phyloP scores from a whole-genome alignment of 176 grass and related monocot genomes.

The Eleusine indica region DNA sequence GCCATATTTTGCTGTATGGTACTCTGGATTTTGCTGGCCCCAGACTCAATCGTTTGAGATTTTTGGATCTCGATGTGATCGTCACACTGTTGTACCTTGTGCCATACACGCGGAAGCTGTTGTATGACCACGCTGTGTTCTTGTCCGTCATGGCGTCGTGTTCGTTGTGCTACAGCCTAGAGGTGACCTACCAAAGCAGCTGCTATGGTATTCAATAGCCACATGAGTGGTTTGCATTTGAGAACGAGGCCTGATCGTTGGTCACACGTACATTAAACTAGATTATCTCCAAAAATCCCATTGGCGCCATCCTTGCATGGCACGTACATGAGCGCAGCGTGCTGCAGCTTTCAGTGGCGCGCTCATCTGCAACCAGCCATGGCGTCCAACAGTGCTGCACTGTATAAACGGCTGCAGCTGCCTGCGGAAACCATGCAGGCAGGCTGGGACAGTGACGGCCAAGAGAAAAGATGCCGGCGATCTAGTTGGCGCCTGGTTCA shows the following conservation, averaged over 20 bases:
- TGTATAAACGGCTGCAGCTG: not conserved
- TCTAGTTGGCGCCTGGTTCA: not conserved
- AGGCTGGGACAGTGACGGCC: slow-evolving; percentile 9
- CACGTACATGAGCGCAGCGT: not conserved
- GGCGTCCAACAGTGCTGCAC: slow-evolving; percentile 13
- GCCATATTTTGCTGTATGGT: not conserved
- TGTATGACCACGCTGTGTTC: slow-evolving; percentile 31
- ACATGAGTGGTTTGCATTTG: slow-evolving; percentile 34
- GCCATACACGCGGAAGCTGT: not conserved
- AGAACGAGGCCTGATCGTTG: not conserved
- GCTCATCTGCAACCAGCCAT: not conserved
- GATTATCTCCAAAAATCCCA: not conserved
- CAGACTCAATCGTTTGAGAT: not conserved
- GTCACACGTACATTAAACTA: not conserved
- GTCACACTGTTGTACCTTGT: slow-evolving; percentile 24
- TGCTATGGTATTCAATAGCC: slow-evolving; percentile 23
- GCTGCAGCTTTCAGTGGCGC: not conserved
- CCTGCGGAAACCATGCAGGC: not conserved
- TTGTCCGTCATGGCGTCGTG: slow-evolving; percentile 32
- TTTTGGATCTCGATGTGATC: slow-evolving; percentile 35
- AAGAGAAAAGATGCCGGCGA: slow-evolving; percentile 13
- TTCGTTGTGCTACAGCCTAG: slow-evolving; percentile 17
- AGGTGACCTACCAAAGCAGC: slow-evolving; percentile 3
- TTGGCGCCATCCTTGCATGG: not conserved
- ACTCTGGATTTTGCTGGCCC: not conserved